Percentiles rank a stretch among this genome's conserved stretches.
Conservation (phyloP, 805 yeast genomes). For the Candida piceae region DNA sequence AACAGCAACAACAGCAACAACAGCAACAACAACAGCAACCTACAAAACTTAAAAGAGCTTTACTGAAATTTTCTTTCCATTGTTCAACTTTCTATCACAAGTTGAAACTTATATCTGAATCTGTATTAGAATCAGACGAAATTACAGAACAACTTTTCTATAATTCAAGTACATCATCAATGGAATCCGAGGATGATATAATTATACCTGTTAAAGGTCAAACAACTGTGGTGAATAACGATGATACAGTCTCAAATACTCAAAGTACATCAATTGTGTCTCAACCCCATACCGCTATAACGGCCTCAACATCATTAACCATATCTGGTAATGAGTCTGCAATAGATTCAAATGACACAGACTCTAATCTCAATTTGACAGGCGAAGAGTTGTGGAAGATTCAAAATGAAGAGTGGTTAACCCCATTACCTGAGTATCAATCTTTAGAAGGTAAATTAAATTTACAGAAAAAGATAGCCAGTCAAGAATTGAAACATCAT, state of each 20-base stretch:
- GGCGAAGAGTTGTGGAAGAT: slow-evolving; percentile 59
- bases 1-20: too few relatives aligned
- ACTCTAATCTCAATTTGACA: too few relatives aligned
- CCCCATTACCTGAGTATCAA: slow-evolving; percentile 29
- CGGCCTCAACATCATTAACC: neutral
- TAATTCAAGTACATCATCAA: too few relatives aligned
- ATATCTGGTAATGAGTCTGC: neutral
- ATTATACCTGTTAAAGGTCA: too few relatives aligned
- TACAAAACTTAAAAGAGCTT: slow-evolving; percentile 13
- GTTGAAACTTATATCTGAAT: slow-evolving; percentile 43
- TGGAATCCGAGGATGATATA: too few relatives aligned
- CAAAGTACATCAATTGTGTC: slow-evolving; percentile 4
- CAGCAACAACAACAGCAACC: too few relatives aligned
- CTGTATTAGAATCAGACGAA: slow-evolving; percentile 44
- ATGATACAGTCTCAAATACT: too few relatives aligned
- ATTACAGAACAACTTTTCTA: slow-evolving; percentile 46
- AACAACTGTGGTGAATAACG: too few relatives aligned
- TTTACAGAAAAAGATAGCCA: slow-evolving; percentile 17
- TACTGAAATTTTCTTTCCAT: slow-evolving; percentile 36
- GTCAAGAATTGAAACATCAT: slow-evolving; percentile 23
- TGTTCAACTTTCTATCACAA: slow-evolving; percentile 31
- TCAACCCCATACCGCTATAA: neutral
- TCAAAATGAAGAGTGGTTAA: slow-evolving; percentile 65
- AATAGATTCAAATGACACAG: too few relatives aligned
- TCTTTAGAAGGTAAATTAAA: slow-evolving; percentile 22